Evolutionary conservation across 2,329 filamentous ascomycete genomes (phyloP).

Genomic region (Penicillium crustosum): DNA sequence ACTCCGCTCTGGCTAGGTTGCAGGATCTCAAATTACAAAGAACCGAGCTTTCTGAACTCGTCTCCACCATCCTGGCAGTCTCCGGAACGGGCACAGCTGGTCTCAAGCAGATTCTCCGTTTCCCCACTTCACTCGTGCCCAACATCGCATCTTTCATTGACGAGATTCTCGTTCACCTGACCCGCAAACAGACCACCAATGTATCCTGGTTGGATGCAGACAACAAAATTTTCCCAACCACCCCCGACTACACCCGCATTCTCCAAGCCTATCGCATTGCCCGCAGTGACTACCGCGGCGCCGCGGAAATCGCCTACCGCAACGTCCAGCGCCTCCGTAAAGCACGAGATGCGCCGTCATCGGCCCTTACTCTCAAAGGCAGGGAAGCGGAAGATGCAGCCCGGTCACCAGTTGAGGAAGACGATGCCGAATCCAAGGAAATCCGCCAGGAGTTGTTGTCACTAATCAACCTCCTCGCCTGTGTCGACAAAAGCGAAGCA

Average conservation of each 20-base stretch:
- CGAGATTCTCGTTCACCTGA: constrained; percentile 70
- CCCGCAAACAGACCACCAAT: constrained; percentile 67
- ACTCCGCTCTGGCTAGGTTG: constrained; percentile 73
- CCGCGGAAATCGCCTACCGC: constrained; percentile 58
- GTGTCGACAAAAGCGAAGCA: constrained; percentile 75
- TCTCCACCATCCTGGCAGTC: constrained; percentile 47
- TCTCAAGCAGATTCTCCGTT: constrained; percentile 63
- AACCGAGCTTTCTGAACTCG: constrained; percentile 68
- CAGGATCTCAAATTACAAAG: constrained; percentile 69
- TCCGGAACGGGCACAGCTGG: constrained; percentile 42
- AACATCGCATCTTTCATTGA: constrained; percentile 77
- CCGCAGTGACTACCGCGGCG: constrained; percentile 81
- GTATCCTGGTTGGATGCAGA: constrained; percentile 42
- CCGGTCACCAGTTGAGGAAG: constrained; percentile 36
- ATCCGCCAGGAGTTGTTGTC: constrained; percentile 73
- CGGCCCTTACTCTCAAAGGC: constrained; percentile 39
- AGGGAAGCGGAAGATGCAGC: constrained; percentile 33
- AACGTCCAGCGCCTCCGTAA: constrained; percentile 54
- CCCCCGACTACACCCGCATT: constrained; percentile 77
- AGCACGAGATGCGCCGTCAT: constrained; percentile 34
- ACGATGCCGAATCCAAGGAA: constrained; percentile 53
- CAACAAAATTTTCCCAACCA: constrained; percentile 34
- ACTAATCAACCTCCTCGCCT: constrained; percentile 88
- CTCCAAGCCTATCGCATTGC: constrained; percentile 88
- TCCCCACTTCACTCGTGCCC: constrained; percentile 66